Evolutionary conservation across 306 rosid species (phyloP).

Genomic region (Malus fusca): DNA sequence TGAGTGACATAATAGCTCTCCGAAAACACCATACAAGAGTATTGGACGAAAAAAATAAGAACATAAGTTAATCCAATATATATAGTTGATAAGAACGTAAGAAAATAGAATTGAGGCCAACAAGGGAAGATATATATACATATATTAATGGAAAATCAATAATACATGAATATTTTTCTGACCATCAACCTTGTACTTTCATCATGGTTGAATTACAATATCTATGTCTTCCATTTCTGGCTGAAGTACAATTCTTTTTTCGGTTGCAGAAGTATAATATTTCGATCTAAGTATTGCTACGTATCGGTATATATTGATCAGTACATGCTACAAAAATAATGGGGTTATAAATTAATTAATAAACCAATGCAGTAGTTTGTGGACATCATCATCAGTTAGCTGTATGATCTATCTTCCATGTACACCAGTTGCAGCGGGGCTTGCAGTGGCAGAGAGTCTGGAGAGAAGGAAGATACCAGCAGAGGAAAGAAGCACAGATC

Average conservation of each 20-base stretch:
- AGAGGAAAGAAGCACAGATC: conserved; percentile 37
- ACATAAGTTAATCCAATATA: no score
- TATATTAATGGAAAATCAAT: not conserved
- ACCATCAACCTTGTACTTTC: not conserved
- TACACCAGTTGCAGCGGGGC: not conserved
- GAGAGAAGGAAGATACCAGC: conserved; percentile 43
- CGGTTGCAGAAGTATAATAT: not conserved
- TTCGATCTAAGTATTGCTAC: not conserved
- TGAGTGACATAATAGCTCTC: no score
- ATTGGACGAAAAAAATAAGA: no score
- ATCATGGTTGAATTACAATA: not conserved
- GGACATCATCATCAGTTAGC: not conserved
- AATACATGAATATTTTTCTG: not conserved
- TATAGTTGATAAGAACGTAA: no score
- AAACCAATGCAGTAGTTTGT: not conserved
- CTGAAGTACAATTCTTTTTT: not conserved
- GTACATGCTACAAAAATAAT: not conserved
- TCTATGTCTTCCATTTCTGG: not conserved
- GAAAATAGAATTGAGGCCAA: not conserved
- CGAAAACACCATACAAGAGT: no score
- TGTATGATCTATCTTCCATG: not conserved
- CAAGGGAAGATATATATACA: not conserved
- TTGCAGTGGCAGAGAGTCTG: conserved; percentile 16
- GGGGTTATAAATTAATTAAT: not conserved
- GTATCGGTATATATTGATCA: not conserved